phyloP scores from a whole-genome alignment of 768 basidiomycete genomes.

The Kwoniella shandongensis region DNA sequence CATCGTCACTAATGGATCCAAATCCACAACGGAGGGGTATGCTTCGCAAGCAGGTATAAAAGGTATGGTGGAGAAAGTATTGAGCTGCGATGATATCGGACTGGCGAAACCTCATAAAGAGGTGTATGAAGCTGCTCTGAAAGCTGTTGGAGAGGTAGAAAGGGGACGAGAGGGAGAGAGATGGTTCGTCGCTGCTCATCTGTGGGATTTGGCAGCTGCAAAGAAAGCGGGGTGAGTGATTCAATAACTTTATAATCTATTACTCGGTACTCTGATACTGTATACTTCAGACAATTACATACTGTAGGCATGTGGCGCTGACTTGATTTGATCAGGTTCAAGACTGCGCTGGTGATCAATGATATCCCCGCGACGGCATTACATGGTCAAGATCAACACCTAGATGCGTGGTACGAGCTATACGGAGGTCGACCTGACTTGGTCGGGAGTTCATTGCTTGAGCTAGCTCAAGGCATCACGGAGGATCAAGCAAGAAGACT shows the following conservation, averaged over 20 bases:
- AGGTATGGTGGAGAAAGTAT: constrained; percentile 19
- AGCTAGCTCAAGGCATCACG: constrained; percentile 23
- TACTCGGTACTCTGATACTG: not conserved
- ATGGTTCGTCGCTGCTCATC: constrained; percentile 40
- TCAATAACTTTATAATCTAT: no score
- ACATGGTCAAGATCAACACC: constrained; percentile 1
- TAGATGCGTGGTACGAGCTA: constrained; percentile 20
- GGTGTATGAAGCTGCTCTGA: constrained; percentile 29
- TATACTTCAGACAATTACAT: not conserved
- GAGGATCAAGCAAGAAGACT: not conserved
- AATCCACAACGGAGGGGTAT: constrained; percentile 31
- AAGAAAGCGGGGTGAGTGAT: constrained; percentile 32
- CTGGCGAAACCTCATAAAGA: constrained; percentile 26
- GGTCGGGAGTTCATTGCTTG: constrained; percentile 20
- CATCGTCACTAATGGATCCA: constrained; percentile 34
- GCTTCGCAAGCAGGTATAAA: constrained; percentile 17
- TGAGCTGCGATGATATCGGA: constrained; percentile 36
- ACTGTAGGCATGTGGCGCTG: not conserved
- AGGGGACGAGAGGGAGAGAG: constrained; percentile 17
- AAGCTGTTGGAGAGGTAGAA: constrained; percentile 7
- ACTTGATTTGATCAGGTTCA: constrained; percentile 23
- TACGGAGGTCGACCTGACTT: constrained; percentile 37
- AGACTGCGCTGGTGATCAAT: constrained; percentile 25
- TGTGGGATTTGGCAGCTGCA: constrained; percentile 36
- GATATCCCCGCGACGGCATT: constrained; percentile 22